Base-by-base conservation (phyloP, 306 rosid genomes). In the Dryas drummondii region DNA sequence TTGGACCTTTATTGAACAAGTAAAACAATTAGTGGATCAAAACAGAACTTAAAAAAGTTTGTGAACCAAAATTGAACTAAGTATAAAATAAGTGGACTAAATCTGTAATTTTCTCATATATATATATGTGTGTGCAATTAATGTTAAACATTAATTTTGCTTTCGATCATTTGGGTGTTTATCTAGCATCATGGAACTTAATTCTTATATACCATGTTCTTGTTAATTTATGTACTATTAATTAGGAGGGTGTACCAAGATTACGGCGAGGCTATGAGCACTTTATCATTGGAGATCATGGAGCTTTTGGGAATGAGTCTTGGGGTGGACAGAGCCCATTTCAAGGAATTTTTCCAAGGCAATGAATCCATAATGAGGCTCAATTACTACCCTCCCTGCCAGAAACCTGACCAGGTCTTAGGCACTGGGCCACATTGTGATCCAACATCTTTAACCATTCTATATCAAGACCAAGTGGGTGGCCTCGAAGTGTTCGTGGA, bases 361-460 rank as follows among this genome's bases (percentile, higher is more conserved):
- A 92, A 94, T 6, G 84, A 81, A 54, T 94, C 98, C 4, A 87
- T 94, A 86, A 90, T 94, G 98, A 90, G 99, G 73, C 85, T 96
- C 11, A 96, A 96, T 72, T 96, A 90, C 79, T 96, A 96, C 59
- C 99, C 98, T 5, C 96, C 96, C 0, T 96, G 98, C 81, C 98
- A 89, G 63, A 92, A 87, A 80, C 99, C 98, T 5, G 86, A 92
- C 47, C 92, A 74, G 5, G 88, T 97, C 50, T 82, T 96, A 62
- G 99, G 99, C 15, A 96, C 98, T 0, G 97, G 98, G 55, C 98
- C 98, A 80, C 98, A 94, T 71, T 94, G 97, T 64, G 98, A 94
- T 80, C 99, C 99, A 60, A 94, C 97, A 17, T 94, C 99, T 41
- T 76, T 94, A 50, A 91, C 99, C 47, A 94, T 94, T 66, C 97